Conservation (phyloP, 306 rosid species). For the Neltuma alba region DNA sequence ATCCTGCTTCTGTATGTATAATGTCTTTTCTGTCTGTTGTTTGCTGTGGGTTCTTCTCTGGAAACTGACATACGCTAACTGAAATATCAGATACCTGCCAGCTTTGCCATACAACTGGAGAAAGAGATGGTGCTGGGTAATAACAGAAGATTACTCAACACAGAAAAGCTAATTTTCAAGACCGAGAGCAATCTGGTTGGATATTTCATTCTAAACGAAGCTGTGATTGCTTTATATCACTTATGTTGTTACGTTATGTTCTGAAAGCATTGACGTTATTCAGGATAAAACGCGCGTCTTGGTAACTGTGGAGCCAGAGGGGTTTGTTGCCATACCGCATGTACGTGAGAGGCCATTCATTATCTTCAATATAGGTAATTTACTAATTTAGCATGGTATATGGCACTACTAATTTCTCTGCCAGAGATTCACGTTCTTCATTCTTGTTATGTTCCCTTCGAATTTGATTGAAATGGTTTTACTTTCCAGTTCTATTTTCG, state of each 20-base stretch:
- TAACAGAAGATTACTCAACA: constrained; percentile 80
- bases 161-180: constrained; percentile 83
- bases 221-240: constrained; percentile 4
- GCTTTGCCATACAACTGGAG: constrained; percentile 67
- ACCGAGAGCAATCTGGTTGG: constrained; percentile 54
- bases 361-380: constrained; percentile 82
- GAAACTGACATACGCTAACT: constrained; percentile 30
- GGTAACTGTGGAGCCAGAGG: constrained; percentile 83
- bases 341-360: constrained; percentile 66
- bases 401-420: not conserved
- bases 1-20: constrained; percentile 94
- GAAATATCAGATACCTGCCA: constrained; percentile 73
- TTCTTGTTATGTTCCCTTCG: not conserved
- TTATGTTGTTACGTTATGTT: constrained; percentile 4
- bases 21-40: constrained; percentile 36
- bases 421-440: constrained; percentile 3
- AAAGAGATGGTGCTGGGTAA: constrained; percentile 42
- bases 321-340: constrained; percentile 68
- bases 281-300: constrained; percentile 55
- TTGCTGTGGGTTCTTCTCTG: constrained; percentile 34
- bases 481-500: constrained; percentile 1
- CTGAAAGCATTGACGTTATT: constrained; percentile 25
- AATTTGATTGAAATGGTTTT: not conserved
- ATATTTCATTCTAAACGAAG: constrained; percentile 16
- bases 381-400: not conserved